Base-by-base conservation (phyloP, 495 filamentous ascomycete genomes). In the Lineolata rhizophorae region DNA sequence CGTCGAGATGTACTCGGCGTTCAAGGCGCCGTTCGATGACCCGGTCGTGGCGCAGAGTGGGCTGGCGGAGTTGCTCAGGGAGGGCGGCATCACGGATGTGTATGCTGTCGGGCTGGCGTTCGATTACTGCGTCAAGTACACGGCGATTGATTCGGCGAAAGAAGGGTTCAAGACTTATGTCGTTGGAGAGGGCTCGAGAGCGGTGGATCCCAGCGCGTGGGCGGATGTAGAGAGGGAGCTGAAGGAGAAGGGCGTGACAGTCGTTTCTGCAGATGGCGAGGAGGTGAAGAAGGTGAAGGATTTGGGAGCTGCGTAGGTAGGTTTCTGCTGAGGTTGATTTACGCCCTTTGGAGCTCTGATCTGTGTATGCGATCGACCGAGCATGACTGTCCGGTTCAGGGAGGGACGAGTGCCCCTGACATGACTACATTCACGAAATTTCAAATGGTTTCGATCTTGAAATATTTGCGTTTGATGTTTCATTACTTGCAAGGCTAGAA, bases 1-100 rank as follows among this genome's bases (percentile, higher is more conserved):
- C 27, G 61, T 90, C 5, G 87, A 97, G 54, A 91, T 91, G 79
- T 95, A 93, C 51, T 78, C 70, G 31, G 80, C 68, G 2, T 94
- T 97, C 47, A 71, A 68, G 30, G 73, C 77, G 49, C 74, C 76
- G 0, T 79, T 79, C 49, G 55, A 54, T 0, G 67, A 67, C 30
- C 49, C 56, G n/a, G 46, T 53, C 31, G 50, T 58, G 0, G 33
- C 42, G 10, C 50, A 55, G 25, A 56, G 61, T 42, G 65, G 68
- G 37, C 53, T 97, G 16, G 61, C 55, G 5, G 53, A 45, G 5
- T 41, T 55, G 31, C 56, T 97, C 36, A 53, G 44, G 26, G 58
- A 58, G 10, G 55, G 50, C 14, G 56, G 52, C n/a, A 59, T 87
- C 20, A 78, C 72, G 4, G 63, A 83, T 45, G 65, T 93, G 2